A percentile compares a stretch with the other conserved stretches of the same genome.
phyloP scores from a whole-genome alignment of 2,329 filamentous ascomycete genomes.

The Colletotrichum karsti region DNA sequence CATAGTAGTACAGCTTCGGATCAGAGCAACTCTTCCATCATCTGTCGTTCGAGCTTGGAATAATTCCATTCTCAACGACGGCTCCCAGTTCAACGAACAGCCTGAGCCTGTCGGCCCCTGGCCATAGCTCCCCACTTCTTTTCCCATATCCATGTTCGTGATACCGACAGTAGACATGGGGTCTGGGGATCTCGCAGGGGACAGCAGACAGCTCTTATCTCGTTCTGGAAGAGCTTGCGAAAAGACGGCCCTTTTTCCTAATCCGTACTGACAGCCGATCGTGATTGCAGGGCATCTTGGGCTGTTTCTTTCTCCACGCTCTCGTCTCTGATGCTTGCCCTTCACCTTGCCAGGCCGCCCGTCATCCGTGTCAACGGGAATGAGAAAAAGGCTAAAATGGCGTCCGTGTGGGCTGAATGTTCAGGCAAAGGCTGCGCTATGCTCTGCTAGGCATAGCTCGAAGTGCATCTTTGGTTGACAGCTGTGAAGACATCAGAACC shows the following conservation, averaged over 20 bases:
- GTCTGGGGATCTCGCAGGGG: constrained; percentile 22
- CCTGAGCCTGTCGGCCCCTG: not conserved
- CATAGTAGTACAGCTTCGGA: no score
- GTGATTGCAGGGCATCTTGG: constrained; percentile 9
- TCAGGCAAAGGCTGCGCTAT: not conserved
- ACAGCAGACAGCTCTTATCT: constrained; percentile 13
- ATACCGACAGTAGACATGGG: constrained; percentile 18
- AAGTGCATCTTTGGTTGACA: constrained; percentile 7
- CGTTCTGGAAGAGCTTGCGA: constrained; percentile 32
- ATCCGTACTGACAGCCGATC: constrained; percentile 16
- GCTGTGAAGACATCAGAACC: constrained; percentile 24
- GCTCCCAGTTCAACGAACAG: not conserved
- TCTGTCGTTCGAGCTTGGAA: constrained; percentile 3
- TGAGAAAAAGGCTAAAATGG: constrained; percentile 24
- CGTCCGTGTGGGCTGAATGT: constrained; percentile 15
- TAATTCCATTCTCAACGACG: not conserved
- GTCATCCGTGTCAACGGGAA: constrained; percentile 20
- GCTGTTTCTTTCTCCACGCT: constrained; percentile 5
- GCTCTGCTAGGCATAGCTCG: constrained; percentile 25
- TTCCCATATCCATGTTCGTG: not conserved
- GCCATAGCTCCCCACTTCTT: constrained; percentile 8
- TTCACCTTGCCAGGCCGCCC: constrained; percentile 5
- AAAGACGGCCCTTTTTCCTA: constrained; percentile 13
- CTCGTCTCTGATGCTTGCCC: constrained; percentile 3
- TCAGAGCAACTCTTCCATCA: not conserved